These are phyloP conservation scores for Metarhizium robertsii DNA, from an alignment of 2,329 filamentous ascomycete species.

Conservation along the genomic window DNA sequence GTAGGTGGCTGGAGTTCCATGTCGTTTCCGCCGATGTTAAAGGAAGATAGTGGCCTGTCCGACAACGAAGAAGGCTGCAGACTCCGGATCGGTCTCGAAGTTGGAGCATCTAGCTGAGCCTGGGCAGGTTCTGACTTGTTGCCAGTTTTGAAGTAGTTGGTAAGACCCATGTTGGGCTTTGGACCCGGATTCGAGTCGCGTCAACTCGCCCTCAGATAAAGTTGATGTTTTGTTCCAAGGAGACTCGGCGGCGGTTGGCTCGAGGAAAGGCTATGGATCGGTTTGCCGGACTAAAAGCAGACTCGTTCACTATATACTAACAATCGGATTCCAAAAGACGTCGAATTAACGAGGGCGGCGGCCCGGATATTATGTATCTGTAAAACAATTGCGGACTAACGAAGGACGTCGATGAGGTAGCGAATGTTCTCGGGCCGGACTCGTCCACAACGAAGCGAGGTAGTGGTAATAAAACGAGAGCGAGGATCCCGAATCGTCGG, in stretches of 20 bases:
- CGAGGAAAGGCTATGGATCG: not conserved
- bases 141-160: conserved; percentile 50
- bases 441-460: not conserved
- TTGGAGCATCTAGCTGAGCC: conserved; percentile 10
- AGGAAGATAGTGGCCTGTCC: conserved; percentile 27
- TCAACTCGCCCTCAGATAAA: not conserved
- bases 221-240: not conserved
- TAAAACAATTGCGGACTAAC: not conserved
- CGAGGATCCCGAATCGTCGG: not conserved
- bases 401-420: not conserved
- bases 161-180: conserved; percentile 44
- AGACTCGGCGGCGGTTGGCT: not conserved
- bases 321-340: not conserved
- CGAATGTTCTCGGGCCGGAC: not conserved
- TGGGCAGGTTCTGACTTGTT: conserved; percentile 13
- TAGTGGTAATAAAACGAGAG: not conserved
- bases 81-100: conserved; percentile 12
- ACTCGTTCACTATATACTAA: not conserved
- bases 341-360: not conserved
- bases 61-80: conserved; percentile 18
- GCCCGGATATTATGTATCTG: not conserved
- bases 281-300: not conserved
- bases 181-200: not conserved
- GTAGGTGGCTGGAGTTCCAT: conserved; percentile 41
- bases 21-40: conserved; percentile 24